Evolutionary conservation across 768 basidiomycete species (phyloP).

Genomic region (Thelephora aurantiotincta): DNA sequence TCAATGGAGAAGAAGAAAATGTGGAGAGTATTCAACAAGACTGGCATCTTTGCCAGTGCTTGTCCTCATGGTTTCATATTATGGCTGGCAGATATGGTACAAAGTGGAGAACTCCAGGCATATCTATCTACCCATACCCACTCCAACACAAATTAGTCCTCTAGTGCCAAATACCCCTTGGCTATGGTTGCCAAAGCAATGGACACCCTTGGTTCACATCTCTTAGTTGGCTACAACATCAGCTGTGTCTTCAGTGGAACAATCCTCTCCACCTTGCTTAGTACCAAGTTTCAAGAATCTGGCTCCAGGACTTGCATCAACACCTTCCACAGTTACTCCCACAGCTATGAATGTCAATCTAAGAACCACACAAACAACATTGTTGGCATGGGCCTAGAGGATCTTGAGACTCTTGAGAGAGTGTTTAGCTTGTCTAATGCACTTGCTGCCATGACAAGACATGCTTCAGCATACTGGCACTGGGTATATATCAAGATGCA

Average conservation of each 20-base stretch:
- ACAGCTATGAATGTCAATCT: slow-evolving; percentile 11
- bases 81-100: slow-evolving; percentile 7
- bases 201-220: neutral
- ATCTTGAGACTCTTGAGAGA: slow-evolving; percentile 9
- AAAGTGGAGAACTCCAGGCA: slow-evolving; percentile 11
- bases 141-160: neutral
- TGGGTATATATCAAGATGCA: slow-evolving; percentile 4
- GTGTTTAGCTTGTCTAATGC: slow-evolving; percentile 8
- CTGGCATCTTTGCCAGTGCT: slow-evolving; percentile 7
- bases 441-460: slow-evolving; percentile 8
- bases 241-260: neutral
- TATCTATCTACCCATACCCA: neutral
- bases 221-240: neutral
- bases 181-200: neutral
- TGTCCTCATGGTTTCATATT: slow-evolving; percentile 9
- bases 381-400: slow-evolving; percentile 9
- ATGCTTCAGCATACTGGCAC: slow-evolving; percentile 9
- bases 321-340: slow-evolving; percentile 9
- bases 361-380: slow-evolving; percentile 6
- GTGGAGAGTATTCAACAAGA: slow-evolving; percentile 8
- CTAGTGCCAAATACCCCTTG: neutral
- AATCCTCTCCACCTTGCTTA: neutral
- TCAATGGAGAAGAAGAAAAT: slow-evolving; percentile 1
- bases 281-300: neutral
- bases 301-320: slow-evolving; percentile 1